Base-by-base conservation (phyloP, 2,329 filamentous ascomycete species). In the Clonostachys sp. region DNA sequence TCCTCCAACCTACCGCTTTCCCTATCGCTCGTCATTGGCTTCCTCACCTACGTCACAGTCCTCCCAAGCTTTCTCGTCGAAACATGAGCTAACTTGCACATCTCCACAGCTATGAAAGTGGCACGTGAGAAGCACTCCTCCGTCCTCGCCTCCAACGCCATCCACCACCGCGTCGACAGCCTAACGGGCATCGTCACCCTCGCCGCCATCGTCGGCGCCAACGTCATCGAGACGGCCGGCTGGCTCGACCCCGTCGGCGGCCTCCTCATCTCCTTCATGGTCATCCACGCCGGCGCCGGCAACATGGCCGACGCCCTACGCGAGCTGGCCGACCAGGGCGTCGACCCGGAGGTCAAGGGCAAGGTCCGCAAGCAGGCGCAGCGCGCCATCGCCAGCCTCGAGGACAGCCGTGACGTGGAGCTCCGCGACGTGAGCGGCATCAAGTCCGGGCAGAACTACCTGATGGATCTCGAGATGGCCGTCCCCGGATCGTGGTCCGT, bases 171-270 rank as follows among this genome's bases (percentile, higher is more conserved):
- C 51, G 86, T 99, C 62, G 94, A 99, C 68, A 96, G 91, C 49
- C 78, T 96, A 48, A 99, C 94, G 2, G 92, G 92, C 54, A 88
- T 97, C 57, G 94, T 97, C 48, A 95, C 94, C 3, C 78, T 97
- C 33, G 77, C 87, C 48, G 92, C 89, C 20, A 96, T 99, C 58
- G 82, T 90, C 16, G 91, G 91, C 41, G 91, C 91, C 43, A 95
- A 97, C 66, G 75, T 95, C 45, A 77, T 96, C 54, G 78, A 85
- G 48, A 86, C 91, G 59, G 91, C 92, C 46, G 81, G 87, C 33
- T 97, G 94, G 91, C 77, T 97, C 45, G 94, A 99, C 65, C 91
- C 94, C 10, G 87, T 97, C 33, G 94, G 94, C 47, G 91, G 94
- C 10, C 77, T 99, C 5, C 72, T 96, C 49, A 97, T 99, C 57